Conservation (phyloP, 805 yeast species). For the Lachancea dasiensis region DNA sequence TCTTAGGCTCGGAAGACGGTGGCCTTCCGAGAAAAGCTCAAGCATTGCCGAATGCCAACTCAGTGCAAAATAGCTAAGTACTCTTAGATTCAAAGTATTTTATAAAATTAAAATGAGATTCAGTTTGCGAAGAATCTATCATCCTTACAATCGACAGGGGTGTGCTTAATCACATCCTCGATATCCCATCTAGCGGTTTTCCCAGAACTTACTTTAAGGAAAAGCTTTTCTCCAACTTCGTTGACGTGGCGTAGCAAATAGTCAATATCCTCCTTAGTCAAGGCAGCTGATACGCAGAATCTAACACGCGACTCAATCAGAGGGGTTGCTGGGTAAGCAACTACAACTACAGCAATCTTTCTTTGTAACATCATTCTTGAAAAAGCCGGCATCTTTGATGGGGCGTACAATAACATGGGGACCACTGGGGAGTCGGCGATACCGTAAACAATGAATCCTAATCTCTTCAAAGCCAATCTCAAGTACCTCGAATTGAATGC, state of each 20-base stretch:
- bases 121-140: constrained; percentile 32
- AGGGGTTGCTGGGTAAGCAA: constrained; percentile 97
- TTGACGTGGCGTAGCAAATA: constrained; percentile 61
- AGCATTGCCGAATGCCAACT: no score
- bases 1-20: no score
- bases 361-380: constrained; percentile 73
- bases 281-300: constrained; percentile 84
- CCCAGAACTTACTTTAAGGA: constrained; percentile 73
- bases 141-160: constrained; percentile 57
- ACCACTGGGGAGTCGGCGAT: constrained; percentile 95
- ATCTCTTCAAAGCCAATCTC: constrained; percentile 80
- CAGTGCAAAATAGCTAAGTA: no score
- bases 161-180: constrained; percentile 67
- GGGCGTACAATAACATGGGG: constrained; percentile 80
- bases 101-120: neutral
- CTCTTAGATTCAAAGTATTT: constrained; percentile 3
- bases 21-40: no score
- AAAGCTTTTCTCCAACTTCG: constrained; percentile 71
- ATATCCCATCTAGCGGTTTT: constrained; percentile 74
- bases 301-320: constrained; percentile 84
- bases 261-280: constrained; percentile 93
- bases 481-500: constrained; percentile 95
- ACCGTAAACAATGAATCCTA: constrained; percentile 93
- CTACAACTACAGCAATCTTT: constrained; percentile 90
- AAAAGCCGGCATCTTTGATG: constrained; percentile 91